Evolutionary conservation across 2,329 filamentous ascomycete species (phyloP), one percentile per base, ranked within the genome.

Genomic region (Celoporthe dispersa): DNA sequence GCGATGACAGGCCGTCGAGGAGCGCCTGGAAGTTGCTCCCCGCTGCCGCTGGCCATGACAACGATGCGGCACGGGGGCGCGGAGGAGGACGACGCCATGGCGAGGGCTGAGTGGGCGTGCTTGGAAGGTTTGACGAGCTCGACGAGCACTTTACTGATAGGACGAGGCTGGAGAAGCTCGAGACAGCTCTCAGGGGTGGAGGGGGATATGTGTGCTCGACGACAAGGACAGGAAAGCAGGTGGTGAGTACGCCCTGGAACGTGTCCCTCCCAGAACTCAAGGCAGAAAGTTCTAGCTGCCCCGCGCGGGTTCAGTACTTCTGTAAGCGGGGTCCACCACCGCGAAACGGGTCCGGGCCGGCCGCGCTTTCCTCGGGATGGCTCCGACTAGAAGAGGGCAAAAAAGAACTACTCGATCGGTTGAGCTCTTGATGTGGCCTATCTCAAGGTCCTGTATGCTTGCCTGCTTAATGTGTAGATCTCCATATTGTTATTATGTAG

Each of bases 11-110:
- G 59, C 81, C 83, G 73, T 88, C 84, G 60, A 88, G 83, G 65
- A 97, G 85, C 69, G 92, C 92, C 83, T 95, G 92, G 28, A 94
- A 88, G 78, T 95, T 95, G 53, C 90, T 90, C 75, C n/a, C 93
- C 93, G 74, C 87, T 90, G 79, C 92, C 91, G 64, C 89, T 92
- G 79, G 91, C 91, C 77, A 93, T 87, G 74, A 93, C 88, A 66
- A 90, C 85, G 75, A 92, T 85, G 69, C 86, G 87, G 75, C 82
- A 85, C 51, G 77, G 73, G 41, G 62, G 22, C 19, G 61, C 22
- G 31, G 48, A 16, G 35, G 66, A 59, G 12, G 66, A 64, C 12
- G 68, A 48, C 19, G 70, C 66, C 68, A 69, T 71, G 63, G 37
- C 61, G 37, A 28, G 39, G 55, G 55, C 31, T 41, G 19, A 3